Base-by-base conservation (phyloP, 2,329 filamentous ascomycete genomes). In the Stemphylium beticola region DNA sequence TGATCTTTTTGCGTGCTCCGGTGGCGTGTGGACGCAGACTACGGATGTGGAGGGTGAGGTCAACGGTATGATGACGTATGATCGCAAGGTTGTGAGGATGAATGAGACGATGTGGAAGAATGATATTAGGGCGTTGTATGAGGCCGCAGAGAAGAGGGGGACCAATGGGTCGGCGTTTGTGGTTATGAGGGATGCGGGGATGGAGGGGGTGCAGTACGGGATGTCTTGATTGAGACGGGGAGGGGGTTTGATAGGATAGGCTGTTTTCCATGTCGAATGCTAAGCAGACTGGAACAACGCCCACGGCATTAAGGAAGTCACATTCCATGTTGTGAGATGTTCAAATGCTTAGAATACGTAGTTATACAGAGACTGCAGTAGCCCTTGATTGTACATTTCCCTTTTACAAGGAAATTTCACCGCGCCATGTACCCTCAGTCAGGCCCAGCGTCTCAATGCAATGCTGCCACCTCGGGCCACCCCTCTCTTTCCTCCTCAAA, bases 391-490 rank as follows among this genome's bases (percentile, higher is more conserved):
- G 39, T 60, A 69, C 1, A 51, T 50, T 11, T 46, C 39, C 0
- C 37, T 47, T 42, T 62, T 85, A 91, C 74, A 93, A 73, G 57
- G 83, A 86, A 74, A 98, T 97, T 81, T 98, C 92, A 43, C 87
- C 89, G 81, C 92, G 90, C 89, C 92, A 98, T 46, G 90, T 92
- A 34, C 91, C 92, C 44, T 93, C 91, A 12, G 88, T 91, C 76
- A 99, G 77, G 12, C 96, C 95, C 58, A 99, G 80, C 56, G 85
- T 93, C 76, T 90, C 82, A 61, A 97, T 83, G 80, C 97, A 81
- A 76, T 96, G 84, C 75, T 89, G 87, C 91, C 93, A 99, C 74
- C 96, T 84, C 51, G 91, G 88, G 48, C 95, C 93, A 54, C 95
- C 95, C 61, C 92, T 86, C 78, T 99, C 96, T 80, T 93, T 96